Percentiles rank a stretch among this genome's conserved stretches.
Evolutionary conservation across 148 eudicot species (phyloP).

Genomic region (Rhododendron henanense): DNA sequence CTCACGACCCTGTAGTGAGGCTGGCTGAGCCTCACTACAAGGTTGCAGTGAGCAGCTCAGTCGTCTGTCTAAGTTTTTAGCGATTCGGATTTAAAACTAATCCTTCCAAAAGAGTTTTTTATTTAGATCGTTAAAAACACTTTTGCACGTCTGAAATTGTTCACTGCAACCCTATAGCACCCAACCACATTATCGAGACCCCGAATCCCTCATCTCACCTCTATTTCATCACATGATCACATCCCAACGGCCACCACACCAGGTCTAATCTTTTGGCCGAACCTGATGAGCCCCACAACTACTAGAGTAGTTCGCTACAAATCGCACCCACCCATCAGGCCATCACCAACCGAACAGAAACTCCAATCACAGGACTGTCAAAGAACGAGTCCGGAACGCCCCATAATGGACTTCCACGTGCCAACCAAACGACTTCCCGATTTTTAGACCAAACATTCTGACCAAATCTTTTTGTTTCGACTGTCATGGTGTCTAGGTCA

Average conservation of each 20-base stretch:
- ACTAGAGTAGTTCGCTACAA: not conserved
- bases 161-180: no score
- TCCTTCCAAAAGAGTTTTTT: no score
- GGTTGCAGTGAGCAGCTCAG: no score
- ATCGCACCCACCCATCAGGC: not conserved
- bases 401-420: not conserved
- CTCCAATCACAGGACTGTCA: not conserved
- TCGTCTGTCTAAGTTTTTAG: accelerated
- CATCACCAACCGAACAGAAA: not conserved
- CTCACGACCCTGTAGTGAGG: no score
- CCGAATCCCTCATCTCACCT: not conserved
- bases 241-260: not conserved
- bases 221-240: not conserved
- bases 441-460: not conserved
- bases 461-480: not conserved
- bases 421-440: not conserved
- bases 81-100: no score
- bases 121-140: no score
- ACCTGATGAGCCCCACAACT: not conserved
- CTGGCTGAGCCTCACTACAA: no score
- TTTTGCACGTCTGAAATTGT: no score
- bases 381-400: not conserved
- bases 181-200: no score
- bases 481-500: no score
- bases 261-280: not conserved